Evolutionary conservation across 192 early-diverging fungal species (phyloP), one percentile per base, ranked within the genome.

Genomic region (Gigaspora rosea): DNA sequence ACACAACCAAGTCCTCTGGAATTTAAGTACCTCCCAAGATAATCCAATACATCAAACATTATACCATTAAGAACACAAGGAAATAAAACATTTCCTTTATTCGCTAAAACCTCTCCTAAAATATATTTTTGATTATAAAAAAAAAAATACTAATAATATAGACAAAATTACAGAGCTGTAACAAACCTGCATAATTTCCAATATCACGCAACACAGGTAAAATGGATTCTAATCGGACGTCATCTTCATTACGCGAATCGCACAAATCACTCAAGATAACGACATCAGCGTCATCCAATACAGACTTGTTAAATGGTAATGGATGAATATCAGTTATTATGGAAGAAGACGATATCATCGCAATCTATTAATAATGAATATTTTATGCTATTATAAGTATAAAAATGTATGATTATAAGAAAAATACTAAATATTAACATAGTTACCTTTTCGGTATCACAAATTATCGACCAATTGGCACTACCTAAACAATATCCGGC

Each of bases 401-500:
- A 56, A n/a, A 18, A 56, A 56, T 15, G 18, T 13, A 56, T 27
- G 27, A 1, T 18, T 56, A 56, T 56, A n/a, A 3, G 54, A 68
- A 33, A 71, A 12, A 57, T 33, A 11, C n/a, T 56, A 57, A 0
- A 36, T 3, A 6, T 46, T 27, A 61, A 73, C 27, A 33, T 0
- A 64, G 62, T n/a, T 80, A 82, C 83, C 68, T 85, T 85, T 76
- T 90, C 85, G 58, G 81, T 81, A 22, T 83, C 90, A 79, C 86
- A 87, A 79, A 91, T 89, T 20, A 94, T 82, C 5, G 86, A 80
- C 93, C 92, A 94, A 79, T 93, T 93, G 3, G 90, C 86, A 20
- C 89, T 85, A 8, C 92, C 93, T 54, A 94, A 85, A 64, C 86
- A 89, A 80, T 92, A 90, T 9, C 92, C 93, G 7, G 91, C 90